Conservation (phyloP, 495 filamentous ascomycete genomes). For the Neurospora sp. region DNA sequence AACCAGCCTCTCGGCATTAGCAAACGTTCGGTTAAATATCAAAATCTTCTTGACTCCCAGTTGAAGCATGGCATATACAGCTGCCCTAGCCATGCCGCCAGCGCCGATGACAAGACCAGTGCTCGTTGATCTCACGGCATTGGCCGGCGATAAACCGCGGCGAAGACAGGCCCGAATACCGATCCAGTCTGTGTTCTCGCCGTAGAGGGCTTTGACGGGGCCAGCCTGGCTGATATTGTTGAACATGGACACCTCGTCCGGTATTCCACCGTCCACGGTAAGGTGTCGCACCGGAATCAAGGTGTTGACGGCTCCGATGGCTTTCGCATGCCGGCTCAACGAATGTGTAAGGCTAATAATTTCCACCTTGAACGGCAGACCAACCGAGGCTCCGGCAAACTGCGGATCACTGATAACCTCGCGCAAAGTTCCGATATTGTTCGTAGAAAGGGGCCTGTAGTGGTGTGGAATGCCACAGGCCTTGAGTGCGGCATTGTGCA, state of each 20-base stretch:
- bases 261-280: constrained; percentile 46
- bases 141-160: constrained; percentile 63
- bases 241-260: constrained; percentile 46
- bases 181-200: constrained; percentile 74
- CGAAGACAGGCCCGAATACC: constrained; percentile 54
- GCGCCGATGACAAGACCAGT: constrained; percentile 62
- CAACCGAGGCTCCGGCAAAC: constrained; percentile 64
- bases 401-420: constrained; percentile 50
- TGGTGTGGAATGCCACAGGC: constrained; percentile 57
- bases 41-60: constrained; percentile 65
- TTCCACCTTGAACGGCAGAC: constrained; percentile 62
- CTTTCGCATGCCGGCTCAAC: constrained; percentile 59
- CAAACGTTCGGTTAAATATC: constrained; percentile 55
- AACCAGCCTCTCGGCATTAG: constrained; percentile 52
- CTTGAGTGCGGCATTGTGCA: constrained; percentile 63
- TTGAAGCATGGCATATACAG: constrained; percentile 66
- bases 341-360: constrained; percentile 53
- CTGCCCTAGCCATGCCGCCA: constrained; percentile 66
- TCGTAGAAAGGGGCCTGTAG: constrained; percentile 50
- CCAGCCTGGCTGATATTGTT: constrained; percentile 52
- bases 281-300: constrained; percentile 58
- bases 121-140: constrained; percentile 55
- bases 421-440: constrained; percentile 48
- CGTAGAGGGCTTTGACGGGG: constrained; percentile 55
- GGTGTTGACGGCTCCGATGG: constrained; percentile 69